Evolutionary conservation across 2,329 filamentous ascomycete species (phyloP).

Genomic region (Xylaria sp.): DNA sequence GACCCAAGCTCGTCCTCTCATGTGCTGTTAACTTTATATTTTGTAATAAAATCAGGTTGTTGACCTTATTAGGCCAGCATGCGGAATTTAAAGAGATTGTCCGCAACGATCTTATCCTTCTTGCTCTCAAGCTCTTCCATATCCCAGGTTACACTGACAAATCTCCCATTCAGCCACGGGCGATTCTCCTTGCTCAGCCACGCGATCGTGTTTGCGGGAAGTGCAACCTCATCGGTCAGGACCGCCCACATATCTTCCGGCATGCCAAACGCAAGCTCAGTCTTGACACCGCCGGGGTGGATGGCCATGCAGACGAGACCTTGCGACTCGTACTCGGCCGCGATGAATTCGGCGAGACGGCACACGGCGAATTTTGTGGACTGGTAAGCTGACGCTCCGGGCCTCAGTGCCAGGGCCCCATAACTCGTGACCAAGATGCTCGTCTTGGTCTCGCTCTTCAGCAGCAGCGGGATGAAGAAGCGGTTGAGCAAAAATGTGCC

Average conservation of each 20-base stretch:
- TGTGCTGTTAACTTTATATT: not conserved
- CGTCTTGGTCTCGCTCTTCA: slow-evolving; percentile 50
- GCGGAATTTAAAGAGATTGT: slow-evolving; percentile 47
- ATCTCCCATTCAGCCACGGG: slow-evolving; percentile 46
- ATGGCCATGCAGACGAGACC: slow-evolving; percentile 55
- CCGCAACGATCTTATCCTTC: slow-evolving; percentile 47
- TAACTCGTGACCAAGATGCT: slow-evolving; percentile 55
- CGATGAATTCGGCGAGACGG: slow-evolving; percentile 57
- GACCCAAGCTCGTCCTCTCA: not conserved
- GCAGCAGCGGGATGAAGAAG: slow-evolving; percentile 45
- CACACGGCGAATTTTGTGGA: slow-evolving; percentile 57
- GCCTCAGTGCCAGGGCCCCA: slow-evolving; percentile 50
- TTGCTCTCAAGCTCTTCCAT: slow-evolving; percentile 48
- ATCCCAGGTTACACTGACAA: slow-evolving; percentile 46
- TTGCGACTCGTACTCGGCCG: slow-evolving; percentile 55
- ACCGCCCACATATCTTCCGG: slow-evolving; percentile 44
- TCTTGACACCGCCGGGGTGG: slow-evolving; percentile 59
- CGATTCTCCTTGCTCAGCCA: slow-evolving; percentile 42
- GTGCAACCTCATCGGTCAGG: slow-evolving; percentile 45
- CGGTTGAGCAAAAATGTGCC: slow-evolving; percentile 44
- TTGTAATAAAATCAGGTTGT: not conserved
- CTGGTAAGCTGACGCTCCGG: slow-evolving; percentile 58
- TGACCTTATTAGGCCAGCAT: slow-evolving; percentile 25
- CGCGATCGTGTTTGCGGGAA: slow-evolving; percentile 45
- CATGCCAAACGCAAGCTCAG: slow-evolving; percentile 54